Base-by-base conservation (phyloP, 352 stramenopile species). In the Pythium aristosporum region DNA sequence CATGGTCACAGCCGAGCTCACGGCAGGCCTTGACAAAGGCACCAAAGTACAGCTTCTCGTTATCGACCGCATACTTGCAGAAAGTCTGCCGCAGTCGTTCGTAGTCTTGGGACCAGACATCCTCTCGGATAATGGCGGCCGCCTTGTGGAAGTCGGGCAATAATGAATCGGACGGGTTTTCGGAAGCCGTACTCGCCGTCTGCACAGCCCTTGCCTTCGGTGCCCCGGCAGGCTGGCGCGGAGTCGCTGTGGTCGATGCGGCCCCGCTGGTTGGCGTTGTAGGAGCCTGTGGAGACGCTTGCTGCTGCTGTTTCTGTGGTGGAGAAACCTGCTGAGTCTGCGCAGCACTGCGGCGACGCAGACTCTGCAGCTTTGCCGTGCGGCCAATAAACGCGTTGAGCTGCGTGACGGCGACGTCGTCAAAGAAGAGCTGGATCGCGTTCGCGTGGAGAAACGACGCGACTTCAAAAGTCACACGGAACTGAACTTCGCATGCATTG, bases 401-500 rank as follows among this genome's bases (percentile, higher is more conserved):
- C 51, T 94, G 85, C 23, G 80, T 89, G 30, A 85, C 73, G 21
- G 85, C 81, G 28, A 94, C 82, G 58, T 94, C 85, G 66, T 94
- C 85, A 57, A 94, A 94, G 68, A 94, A 94, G 36, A 94, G 72
- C 59, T 91, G 74, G 41, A 94, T 91, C 18, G 85, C 82, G 56
- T 91, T 90, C 15, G 81, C 76, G 60, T 92, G 85, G 23, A 94
- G 65, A 61, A 91, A 91, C 48, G 81, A 91, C 54, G 81, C 77
- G 44, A 94, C 83, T 57, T 92, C 83, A 37, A 92, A 92, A 7
- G 81, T 90, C 50, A 94, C 85, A n/a, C 80, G 83, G 32, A 94
- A 94, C 37, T 90, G 61, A 13, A 94, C 68, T 56, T 88, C 71
- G 39, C 82, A 92, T 44, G 75, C 75, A 65, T 86, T 81, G n/a